These are phyloP conservation scores for Solanum ahanhuiri DNA, from an alignment of 257 asterid species.

Conservation along the genomic window DNA sequence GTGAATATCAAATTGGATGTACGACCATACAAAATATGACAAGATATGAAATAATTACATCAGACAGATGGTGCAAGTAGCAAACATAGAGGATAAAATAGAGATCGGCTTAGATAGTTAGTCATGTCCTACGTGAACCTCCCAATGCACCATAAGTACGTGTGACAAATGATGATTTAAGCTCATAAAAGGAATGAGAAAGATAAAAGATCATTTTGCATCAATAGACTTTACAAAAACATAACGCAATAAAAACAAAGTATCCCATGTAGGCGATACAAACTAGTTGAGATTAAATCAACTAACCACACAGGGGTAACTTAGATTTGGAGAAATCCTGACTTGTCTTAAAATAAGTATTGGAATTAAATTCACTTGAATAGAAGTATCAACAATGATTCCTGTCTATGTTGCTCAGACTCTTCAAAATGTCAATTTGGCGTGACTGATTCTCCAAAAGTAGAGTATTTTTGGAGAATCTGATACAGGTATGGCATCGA, in stretches of 20 bases:
- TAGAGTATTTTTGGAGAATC: neutral
- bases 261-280: neutral
- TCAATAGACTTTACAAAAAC: neutral
- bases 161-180: neutral
- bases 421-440: neutral
- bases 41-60: neutral
- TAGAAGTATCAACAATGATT: neutral
- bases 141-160: neutral
- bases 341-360: neutral
- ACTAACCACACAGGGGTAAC: neutral
- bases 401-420: neutral
- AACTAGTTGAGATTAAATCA: neutral
- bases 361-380: neutral
- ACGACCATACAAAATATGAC: neutral
- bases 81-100: neutral
- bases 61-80: neutral
- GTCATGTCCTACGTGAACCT: neutral
- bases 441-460: neutral
- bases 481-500: neutral
- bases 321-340: neutral
- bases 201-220: neutral
- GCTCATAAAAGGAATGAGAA: neutral
- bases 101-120: neutral
- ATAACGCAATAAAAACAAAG: neutral
- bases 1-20: neutral